Evolutionary conservation across 371 early-diverging fungal species (phyloP), one percentile per base, ranked within the genome.

Genomic region (Circinella minor): DNA sequence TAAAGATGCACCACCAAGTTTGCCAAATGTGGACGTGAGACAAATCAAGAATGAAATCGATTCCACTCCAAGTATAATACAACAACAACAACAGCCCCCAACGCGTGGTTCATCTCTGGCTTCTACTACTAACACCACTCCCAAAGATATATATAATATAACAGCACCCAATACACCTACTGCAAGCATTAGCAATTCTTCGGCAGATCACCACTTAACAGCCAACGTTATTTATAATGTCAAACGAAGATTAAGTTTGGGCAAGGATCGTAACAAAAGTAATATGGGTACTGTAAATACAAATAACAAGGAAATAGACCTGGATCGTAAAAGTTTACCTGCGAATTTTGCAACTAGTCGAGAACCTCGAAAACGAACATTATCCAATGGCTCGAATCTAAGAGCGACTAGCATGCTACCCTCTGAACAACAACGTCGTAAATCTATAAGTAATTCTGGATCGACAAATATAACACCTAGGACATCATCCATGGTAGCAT

Each of bases 161-260:
- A 61, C 34, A 10, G 36, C 15, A 43, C 62, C 37, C 36, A 57
- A 57, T 43, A 43, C 43, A 11, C 43, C 62, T 39, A 18, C 34
- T 17, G 2, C 11, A 4, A 17, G 27, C 14, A 17, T 10, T 36
- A 14, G 43, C 34, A 37, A 62, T 37, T 13, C 11, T 4, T 6
- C 43, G 6, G 43, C 62, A 17, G 66, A 63, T 37, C 61, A 61
- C 11, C 60, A 38, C 63, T 36, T 63, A 55, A 70, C 73, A 10
- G 70, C 55, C 3, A 68, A 72, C 18, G 62, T 70, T 38, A 55
- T 72, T 18, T 66, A 15, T 63, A 69, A 72, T 17, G 61, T 67
- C 46, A 77, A 73, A 65, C 67, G 77, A 37, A 74, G 70, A 49
- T 38, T 76, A 0, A 80, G 78, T 48, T 62, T 77, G 17, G 73